A percentile compares a stretch with the other conserved stretches of the same genome.
phyloP scores from a whole-genome alignment of 768 basidiomycete genomes.

The Botryobasidium botryosum region DNA sequence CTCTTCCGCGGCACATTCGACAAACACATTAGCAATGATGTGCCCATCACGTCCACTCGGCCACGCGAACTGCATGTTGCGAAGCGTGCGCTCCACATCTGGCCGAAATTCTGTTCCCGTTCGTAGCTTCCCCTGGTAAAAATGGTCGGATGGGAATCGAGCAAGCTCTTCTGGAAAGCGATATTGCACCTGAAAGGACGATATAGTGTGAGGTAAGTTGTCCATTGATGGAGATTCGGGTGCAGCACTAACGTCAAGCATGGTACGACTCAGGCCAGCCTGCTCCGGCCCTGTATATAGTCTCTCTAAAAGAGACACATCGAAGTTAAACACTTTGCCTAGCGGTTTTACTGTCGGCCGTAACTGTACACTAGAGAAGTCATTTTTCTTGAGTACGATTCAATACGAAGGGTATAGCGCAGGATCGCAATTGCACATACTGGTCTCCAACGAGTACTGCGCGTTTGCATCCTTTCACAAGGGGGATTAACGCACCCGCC shows the following conservation, averaged over 20 bases:
- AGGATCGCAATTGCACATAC: conserved; percentile 24
- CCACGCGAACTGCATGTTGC: conserved; percentile 39
- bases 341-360: conserved; percentile 46
- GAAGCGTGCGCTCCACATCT: conserved; percentile 14
- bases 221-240: not conserved
- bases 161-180: conserved; percentile 43
- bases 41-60: conserved; percentile 21
- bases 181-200: conserved; percentile 35
- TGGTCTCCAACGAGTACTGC: conserved; percentile 55
- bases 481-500: conserved; percentile 43
- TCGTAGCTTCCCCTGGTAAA: conserved; percentile 38
- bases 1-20: conserved; percentile 40
- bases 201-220: not conserved
- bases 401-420: not conserved
- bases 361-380: conserved; percentile 37
- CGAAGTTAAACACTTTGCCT: conserved; percentile 37
- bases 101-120: conserved; percentile 28
- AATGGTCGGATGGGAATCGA: conserved; percentile 42
- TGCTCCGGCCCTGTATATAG: conserved; percentile 29
- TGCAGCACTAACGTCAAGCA: conserved; percentile 34
- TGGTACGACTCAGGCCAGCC: conserved; percentile 33
- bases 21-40: conserved; percentile 37
- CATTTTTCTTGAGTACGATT: not conserved
- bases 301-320: conserved; percentile 44
- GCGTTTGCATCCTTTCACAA: conserved; percentile 42